These are phyloP conservation scores for Ustilago lituana DNA, from an alignment of 1,284 basidiomycete genomes.

Conservation along the genomic window DNA sequence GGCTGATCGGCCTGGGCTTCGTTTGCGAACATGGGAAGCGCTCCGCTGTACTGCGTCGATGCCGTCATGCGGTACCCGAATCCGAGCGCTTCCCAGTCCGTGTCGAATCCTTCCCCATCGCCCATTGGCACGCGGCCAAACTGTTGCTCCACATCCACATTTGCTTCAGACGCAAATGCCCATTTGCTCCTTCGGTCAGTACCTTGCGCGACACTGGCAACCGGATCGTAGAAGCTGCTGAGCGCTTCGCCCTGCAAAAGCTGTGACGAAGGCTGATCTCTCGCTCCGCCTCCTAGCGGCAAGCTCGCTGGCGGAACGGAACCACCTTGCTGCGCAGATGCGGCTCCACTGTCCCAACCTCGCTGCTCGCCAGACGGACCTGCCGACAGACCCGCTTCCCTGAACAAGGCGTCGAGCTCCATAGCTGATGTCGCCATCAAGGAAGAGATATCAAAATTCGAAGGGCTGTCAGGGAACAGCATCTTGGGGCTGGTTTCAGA, in stretches of 20 bases:
- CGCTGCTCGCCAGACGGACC: constrained; percentile 31
- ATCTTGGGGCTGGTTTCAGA: constrained; percentile 30
- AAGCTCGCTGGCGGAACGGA: not conserved
- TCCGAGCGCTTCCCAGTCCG: constrained; percentile 46
- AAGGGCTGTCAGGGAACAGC: constrained; percentile 42
- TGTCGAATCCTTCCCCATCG: constrained; percentile 22
- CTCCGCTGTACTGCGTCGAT: constrained; percentile 4
- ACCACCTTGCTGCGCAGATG: not conserved
- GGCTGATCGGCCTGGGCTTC: constrained; percentile 1
- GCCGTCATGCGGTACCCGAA: constrained; percentile 36
- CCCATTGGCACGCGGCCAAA: not conserved
- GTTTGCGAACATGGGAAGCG: constrained; percentile 6
- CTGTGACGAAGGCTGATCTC: constrained; percentile 7
- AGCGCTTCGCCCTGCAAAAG: constrained; percentile 7
- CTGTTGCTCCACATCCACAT: constrained; percentile 1
- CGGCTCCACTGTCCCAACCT: constrained; percentile 6
- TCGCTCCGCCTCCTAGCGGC: not conserved
- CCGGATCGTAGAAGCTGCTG: constrained; percentile 18
- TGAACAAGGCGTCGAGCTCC: constrained; percentile 44
- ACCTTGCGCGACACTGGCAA: not conserved
- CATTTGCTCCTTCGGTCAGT: constrained; percentile 10
- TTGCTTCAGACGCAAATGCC: not conserved
- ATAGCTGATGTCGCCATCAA: constrained; percentile 49
- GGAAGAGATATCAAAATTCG: constrained; percentile 44
- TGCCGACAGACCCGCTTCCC: constrained; percentile 37